Base-by-base conservation (phyloP, 176 grass and related monocot species). In the Tuctoria greenei region DNA sequence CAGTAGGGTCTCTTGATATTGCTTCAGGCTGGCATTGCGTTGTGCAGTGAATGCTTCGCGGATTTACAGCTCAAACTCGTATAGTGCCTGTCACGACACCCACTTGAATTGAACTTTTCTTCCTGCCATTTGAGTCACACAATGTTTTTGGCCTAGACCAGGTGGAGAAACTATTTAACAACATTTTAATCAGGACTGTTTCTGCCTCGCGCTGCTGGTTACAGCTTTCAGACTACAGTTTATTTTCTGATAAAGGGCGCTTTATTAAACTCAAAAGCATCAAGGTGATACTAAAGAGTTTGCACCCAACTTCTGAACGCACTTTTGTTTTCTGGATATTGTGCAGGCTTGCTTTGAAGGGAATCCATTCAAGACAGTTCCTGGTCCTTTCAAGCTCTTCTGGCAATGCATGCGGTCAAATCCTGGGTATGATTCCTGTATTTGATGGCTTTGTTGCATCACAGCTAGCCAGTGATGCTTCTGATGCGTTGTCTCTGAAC, bases 331-430 rank as follows among this genome's bases (percentile, higher is more conserved):
- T 78, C 1, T 42, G 47, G 9, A 70, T 70, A 54, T 61, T 66
- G 70, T 76, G 49, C 73, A 98, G 91, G 91, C 95, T 73, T 90
- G 82, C 73, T 99, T 99, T 83, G 91, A 99, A 90, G 91, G 95
- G 79, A 99, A 99, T 55, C 91, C 82, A 39, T 99, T 99, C 74
- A 92, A 95, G 78, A 98, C 87, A 73, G 89, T 95, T 76, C 95
- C 95, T 2, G 85, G 91, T 46, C 95, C 95, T 49, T 92, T 92
- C 80, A 95, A 90, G 85, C 82, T 98, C 50, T 95, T 98, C 73
- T 98, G 79, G 76, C 75, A 76, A 77, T 98, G 91, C 82, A 95
- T 98, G 89, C 82, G 68, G 10, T 92, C 91, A 0, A 92, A 98
- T 77, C 95, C 82, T 57, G 91, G 95, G 95, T 95, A 88, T 28